These are phyloP conservation scores for Bruguiera sexangula DNA, from an alignment of 345 rosid species.

Conservation along the genomic window DNA sequence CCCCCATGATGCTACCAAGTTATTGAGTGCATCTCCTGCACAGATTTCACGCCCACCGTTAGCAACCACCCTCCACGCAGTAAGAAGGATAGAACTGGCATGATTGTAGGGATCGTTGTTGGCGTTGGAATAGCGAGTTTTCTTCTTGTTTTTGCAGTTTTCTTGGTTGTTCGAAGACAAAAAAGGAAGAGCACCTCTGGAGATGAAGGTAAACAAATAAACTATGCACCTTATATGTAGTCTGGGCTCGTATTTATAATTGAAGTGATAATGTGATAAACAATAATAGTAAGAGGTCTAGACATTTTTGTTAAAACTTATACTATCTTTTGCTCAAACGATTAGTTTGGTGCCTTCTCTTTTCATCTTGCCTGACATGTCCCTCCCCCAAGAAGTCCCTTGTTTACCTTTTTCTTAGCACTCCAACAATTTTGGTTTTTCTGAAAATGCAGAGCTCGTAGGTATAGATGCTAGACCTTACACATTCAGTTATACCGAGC, in stretches of 20 bases:
- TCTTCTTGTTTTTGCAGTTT: too few species aligned
- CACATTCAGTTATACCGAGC: too few species aligned
- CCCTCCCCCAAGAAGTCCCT: too few species aligned
- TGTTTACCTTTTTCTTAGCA: too few species aligned
- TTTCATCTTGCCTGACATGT: neutral
- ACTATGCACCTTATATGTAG: neutral
- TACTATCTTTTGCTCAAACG: too few species aligned
- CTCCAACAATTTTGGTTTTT: neutral
- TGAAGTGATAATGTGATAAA: too few species aligned
- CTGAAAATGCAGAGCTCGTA: conserved; percentile 42
- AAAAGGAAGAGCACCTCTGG: conserved; percentile 22
- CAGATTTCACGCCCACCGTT: conserved; percentile 71
- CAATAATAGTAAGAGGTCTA: too few species aligned
- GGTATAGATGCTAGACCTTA: conserved; percentile 16
- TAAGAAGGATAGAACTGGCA: conserved; percentile 15
- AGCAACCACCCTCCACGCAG: conserved; percentile 40
- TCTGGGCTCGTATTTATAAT: too few species aligned
- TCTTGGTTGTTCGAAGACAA: too few species aligned
- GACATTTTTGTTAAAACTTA: too few species aligned
- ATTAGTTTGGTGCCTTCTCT: neutral
- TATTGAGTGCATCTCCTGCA: conserved; percentile 9
- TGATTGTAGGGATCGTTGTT: too few species aligned
- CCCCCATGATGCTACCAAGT: neutral
- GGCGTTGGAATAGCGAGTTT: too few species aligned
- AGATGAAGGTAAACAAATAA: conserved; percentile 51